Evolutionary conservation across 108 stramenopile species (phyloP), one percentile per base, ranked within the genome.

Genomic region (Discostella stelligeroides): DNA sequence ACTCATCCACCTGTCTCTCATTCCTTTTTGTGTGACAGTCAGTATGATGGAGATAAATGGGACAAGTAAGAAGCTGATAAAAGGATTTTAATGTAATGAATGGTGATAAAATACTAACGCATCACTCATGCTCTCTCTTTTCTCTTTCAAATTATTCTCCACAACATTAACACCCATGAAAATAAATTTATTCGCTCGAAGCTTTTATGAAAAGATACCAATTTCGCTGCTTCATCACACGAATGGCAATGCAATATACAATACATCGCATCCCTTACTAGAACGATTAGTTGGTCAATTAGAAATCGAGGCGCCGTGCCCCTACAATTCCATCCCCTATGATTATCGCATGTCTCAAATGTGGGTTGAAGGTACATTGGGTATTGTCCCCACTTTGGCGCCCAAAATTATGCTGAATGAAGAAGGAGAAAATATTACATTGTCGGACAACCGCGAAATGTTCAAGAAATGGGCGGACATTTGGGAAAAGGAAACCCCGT

Each of bases 181-280:
- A n/a, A n/a, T n/a, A n/a, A n/a, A n/a, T n/a, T n/a, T n/a, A n/a
- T n/a, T n/a, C n/a, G n/a, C n/a, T n/a, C n/a, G n/a, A n/a, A n/a
- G n/a, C 18, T 89, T 89, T 43, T 84, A 84, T 47, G 84, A 83
- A 38, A 59, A 85, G 63, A 82, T 89, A 39, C 88, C 88, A 0
- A 74, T 80, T 25, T 72, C 86, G 6, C 70, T 89, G 0, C 65
- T 86, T 13, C 76, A 86, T 38, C 88, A 89, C 60, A 89, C 82
- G 4, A 89, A 89, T 49, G 88, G 88, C 23, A 89, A 89, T 76
- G 88, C 82, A 23, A 81, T 89, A 43, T 89, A 89, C 60, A 89
- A 89, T 59, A 84, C 83, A 11, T 82, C 86, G 10, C 85, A 86
- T 63, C 84, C 84, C 17, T 46, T 89, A 17, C 57, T 86, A 5